These are phyloP conservation scores for Parafenestella ontariensis DNA, from an alignment of 2,329 filamentous ascomycete species.

Conservation along the genomic window DNA sequence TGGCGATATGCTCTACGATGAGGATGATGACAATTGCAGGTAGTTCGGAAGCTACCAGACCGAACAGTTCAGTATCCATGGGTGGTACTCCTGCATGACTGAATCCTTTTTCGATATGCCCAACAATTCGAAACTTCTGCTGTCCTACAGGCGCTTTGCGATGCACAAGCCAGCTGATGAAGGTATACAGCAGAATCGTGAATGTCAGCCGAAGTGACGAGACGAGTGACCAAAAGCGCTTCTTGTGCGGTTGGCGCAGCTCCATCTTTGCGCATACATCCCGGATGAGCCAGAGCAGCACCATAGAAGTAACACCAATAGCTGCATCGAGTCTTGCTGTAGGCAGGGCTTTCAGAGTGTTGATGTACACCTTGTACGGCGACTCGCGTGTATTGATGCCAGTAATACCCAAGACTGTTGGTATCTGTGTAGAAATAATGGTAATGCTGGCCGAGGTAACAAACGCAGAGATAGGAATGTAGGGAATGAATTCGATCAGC, in stretches of 20 bases:
- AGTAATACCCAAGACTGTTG: constrained; percentile 77
- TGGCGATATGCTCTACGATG: constrained; percentile 92
- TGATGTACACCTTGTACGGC: constrained; percentile 83
- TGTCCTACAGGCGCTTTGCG: constrained; percentile 50
- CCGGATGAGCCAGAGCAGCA: constrained; percentile 70
- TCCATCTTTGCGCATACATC: constrained; percentile 68
- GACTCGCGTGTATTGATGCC: constrained; percentile 76
- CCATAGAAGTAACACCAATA: constrained; percentile 83
- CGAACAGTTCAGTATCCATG: constrained; percentile 70
- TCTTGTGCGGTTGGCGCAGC: constrained; percentile 69
- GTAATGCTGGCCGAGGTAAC: constrained; percentile 96
- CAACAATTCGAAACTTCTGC: constrained; percentile 72
- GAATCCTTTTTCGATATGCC: constrained; percentile 81
- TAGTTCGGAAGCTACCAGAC: constrained; percentile 71
- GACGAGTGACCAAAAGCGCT: constrained; percentile 82
- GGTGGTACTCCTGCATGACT: constrained; percentile 74
- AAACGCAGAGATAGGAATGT: constrained; percentile 89
- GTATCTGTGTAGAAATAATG: constrained; percentile 83
- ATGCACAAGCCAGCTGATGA: constrained; percentile 82
- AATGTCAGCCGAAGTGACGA: constrained; percentile 87
- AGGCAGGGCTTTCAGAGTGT: constrained; percentile 76
- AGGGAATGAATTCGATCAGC: constrained; percentile 91
- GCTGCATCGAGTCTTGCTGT: constrained; percentile 77
- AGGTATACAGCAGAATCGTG: constrained; percentile 86
- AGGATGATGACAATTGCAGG: constrained; percentile 88